phyloP scores from a whole-genome alignment of 495 filamentous ascomycete species.

The Talaromyces nanjingensis region DNA sequence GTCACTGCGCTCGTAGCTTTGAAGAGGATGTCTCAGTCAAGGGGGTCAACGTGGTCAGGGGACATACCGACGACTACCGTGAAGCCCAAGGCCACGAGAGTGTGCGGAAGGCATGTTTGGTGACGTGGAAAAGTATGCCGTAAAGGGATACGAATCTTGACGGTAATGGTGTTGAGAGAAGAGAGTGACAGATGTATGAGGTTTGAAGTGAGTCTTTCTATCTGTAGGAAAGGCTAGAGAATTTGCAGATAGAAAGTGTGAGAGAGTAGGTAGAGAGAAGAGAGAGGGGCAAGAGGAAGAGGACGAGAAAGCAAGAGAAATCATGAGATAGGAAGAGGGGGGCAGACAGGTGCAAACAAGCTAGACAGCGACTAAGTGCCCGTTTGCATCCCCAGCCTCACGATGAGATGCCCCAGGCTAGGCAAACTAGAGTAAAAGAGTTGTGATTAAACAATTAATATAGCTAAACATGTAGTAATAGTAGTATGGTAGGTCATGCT shows the following conservation, averaged over 20 bases:
- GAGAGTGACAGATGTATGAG: too few relatives aligned
- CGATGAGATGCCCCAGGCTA: too few relatives aligned
- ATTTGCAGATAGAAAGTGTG: neutral
- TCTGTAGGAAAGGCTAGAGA: neutral
- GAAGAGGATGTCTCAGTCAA: constrained; percentile 45
- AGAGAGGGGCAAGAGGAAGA: neutral
- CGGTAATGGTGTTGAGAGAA: constrained; percentile 6
- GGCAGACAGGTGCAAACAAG: neutral
- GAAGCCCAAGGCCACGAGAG: neutral
- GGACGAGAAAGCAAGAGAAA: neutral
- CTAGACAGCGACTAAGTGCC: neutral
- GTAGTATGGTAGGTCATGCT: neutral
- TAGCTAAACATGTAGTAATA: neutral
- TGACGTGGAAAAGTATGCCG: neutral
- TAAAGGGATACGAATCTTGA: constrained; percentile 10
- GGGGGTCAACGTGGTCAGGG: neutral
- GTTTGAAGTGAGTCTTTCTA: too few relatives aligned
- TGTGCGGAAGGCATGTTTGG: neutral
- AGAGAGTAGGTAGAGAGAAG: neutral
- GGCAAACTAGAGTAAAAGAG: neutral
- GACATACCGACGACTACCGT: neutral
- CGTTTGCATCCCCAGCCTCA: neutral
- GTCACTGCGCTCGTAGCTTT: constrained; percentile 16
- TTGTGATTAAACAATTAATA: neutral
- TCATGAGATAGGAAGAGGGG: neutral